Conservation (phyloP, 768 basidiomycete species). For the Postia placenta region DNA sequence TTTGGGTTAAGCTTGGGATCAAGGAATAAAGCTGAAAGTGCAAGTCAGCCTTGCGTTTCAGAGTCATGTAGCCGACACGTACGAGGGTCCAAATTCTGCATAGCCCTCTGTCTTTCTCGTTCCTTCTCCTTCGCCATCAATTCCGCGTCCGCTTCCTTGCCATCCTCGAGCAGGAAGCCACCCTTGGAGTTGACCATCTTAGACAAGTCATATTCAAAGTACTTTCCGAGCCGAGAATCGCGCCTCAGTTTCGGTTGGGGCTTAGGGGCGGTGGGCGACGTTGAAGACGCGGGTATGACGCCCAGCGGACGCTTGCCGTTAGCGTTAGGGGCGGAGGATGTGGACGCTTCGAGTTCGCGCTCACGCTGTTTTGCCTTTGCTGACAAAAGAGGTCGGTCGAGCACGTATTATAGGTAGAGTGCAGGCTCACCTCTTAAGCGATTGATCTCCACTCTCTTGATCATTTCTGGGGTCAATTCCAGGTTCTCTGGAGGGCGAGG, state of each 20-base stretch:
- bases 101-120: conserved; percentile 69
- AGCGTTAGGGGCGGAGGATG: conserved; percentile 48
- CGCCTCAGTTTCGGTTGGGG: conserved; percentile 52
- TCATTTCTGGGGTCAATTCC: conserved; percentile 57
- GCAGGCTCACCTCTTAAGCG: conserved; percentile 56
- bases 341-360: conserved; percentile 46
- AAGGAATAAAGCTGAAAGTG: conserved; percentile 61
- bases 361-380: conserved; percentile 75
- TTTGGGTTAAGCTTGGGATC: conserved; percentile 73
- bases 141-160: conserved; percentile 74
- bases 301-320: conserved; percentile 72
- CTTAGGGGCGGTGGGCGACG: conserved; percentile 52
- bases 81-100: conserved; percentile 76
- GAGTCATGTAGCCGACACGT: conserved; percentile 21
- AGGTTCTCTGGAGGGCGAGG: conserved; percentile 17
- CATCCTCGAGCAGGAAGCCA: conserved; percentile 89
- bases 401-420: not conserved
- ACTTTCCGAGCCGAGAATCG: conserved; percentile 78
- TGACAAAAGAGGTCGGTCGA: conserved; percentile 20
- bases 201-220: conserved; percentile 95
- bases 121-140: conserved; percentile 72
- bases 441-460: conserved; percentile 71
- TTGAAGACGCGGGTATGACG: conserved; percentile 49
- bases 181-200: conserved; percentile 98
- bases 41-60: not conserved